These are phyloP conservation scores for Metschnikowia drakensbergensis DNA, from an alignment of 805 yeast genomes.

Conservation along the genomic window DNA sequence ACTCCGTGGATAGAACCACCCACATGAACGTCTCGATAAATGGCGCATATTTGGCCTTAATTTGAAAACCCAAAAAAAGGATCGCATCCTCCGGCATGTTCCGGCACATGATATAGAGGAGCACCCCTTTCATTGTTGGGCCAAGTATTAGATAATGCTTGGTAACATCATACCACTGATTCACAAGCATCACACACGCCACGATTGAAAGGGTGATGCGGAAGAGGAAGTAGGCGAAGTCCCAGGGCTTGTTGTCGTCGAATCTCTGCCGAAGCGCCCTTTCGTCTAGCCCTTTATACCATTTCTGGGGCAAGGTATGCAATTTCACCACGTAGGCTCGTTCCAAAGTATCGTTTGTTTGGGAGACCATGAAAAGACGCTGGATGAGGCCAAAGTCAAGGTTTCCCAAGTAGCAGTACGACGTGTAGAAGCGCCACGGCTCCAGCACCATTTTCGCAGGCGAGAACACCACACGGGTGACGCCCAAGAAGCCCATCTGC, in stretches of 20 bases:
- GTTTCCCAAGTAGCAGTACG: conserved; percentile 32
- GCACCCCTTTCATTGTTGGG: conserved; percentile 30
- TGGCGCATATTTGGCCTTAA: conserved; percentile 44
- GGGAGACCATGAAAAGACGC: conserved; percentile 18
- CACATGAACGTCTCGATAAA: conserved; percentile 16
- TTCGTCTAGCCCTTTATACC: conserved; percentile 15
- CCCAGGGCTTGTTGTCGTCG: conserved; percentile 23
- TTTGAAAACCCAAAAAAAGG: conserved; percentile 38
- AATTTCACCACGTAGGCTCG: conserved; percentile 17
- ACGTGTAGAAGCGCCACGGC: conserved; percentile 37
- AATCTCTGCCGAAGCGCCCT: conserved; percentile 18
- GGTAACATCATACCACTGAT: conserved; percentile 16
- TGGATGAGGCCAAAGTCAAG: conserved; percentile 23
- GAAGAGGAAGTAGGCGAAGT: conserved; percentile 28
- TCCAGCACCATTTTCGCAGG: conserved; percentile 29
- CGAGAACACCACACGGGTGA: conserved; percentile 20
- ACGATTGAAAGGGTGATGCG: conserved; percentile 26
- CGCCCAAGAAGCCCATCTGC: conserved; percentile 19
- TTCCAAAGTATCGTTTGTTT: conserved; percentile 25
- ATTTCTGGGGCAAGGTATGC: conserved; percentile 22
- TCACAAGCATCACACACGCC: conserved; percentile 12
- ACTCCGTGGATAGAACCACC: conserved; percentile 13
- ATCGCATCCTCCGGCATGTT: conserved; percentile 40
- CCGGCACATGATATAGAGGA: conserved; percentile 47
- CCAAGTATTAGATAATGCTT: conserved; percentile 30